Evolutionary conservation across 2,329 filamentous ascomycete genomes (phyloP), one percentile per base, ranked within the genome.

Genomic region (Metarhizium humberi): DNA sequence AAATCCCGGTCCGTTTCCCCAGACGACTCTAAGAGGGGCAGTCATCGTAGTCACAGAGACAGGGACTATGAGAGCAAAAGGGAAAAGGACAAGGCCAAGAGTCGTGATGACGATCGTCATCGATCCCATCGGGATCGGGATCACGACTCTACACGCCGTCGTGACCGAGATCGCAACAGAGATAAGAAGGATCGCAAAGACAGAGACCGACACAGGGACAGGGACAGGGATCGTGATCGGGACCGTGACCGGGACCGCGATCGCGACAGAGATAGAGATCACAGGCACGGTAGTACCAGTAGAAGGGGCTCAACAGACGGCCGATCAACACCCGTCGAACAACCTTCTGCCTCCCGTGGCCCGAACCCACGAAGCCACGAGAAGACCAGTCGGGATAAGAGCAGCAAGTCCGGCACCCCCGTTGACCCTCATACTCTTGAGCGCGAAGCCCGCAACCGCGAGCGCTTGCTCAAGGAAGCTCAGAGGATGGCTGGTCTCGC

Each of bases 391-490:
- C 72, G 62, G 68, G 6, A 71, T 69, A 40, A 51, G 59, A 48
- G 52, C 53, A 43, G 43, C 50, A 56, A 55, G 45, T 46, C 50
- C 25, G 54, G 57, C 54, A 61, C 66, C 32, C 61, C 63, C 43
- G 76, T 75, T 57, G 83, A 87, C 60, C 77, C 81, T n/a, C 85
- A 88, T 67, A 85, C 86, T 1, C 73, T 85, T 0, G 86, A 90
- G 68, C 81, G 86, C 25, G 85, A 88, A 65, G 81, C 80, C 13
- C 75, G 84, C 16, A 79, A 86, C 63, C 77, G 84, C 49, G 84
- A 87, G 67, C 76, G 86, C 30, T 73, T 88, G 52, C 73, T 86
- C 13, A 86, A 85, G 63, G 86, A 90, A 69, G 81, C 83, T 43
- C 83, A 88, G 68, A 78, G 82, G 40, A 81, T 86, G 69, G 76